Conservation (phyloP, 176 grass and related monocot species). For the Eleusine coracana region DNA sequence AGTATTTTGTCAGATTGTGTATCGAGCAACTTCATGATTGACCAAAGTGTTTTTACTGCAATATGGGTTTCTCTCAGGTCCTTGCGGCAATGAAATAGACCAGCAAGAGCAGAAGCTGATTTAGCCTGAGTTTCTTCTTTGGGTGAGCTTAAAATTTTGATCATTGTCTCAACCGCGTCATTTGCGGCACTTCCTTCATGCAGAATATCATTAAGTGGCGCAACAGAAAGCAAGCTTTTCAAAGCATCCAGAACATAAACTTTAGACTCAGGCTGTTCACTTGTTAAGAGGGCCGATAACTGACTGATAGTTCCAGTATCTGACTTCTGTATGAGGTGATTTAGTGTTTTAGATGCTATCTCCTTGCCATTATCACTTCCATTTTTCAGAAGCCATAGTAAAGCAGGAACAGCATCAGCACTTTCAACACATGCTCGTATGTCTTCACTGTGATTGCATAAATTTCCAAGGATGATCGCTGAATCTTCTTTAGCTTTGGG, state of each 20-base stretch:
- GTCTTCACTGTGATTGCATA: conserved; percentile 99
- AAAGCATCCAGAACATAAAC: conserved; percentile 96
- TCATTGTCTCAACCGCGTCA: conserved; percentile 97
- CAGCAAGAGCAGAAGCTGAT: conserved; percentile 92
- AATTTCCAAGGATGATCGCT: conserved; percentile 94
- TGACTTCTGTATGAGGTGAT: conserved; percentile 97
- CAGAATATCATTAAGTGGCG: conserved; percentile 91
- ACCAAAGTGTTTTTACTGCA: conserved; percentile 84
- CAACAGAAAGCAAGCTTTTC: conserved; percentile 96
- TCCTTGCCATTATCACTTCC: conserved; percentile 99
- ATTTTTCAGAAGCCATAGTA: conserved; percentile 99
- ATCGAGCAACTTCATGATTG: conserved; percentile 87
- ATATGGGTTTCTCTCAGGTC: conserved; percentile 92
- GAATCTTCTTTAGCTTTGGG: conserved; percentile 99
- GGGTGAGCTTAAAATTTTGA: conserved; percentile 82
- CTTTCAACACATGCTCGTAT: conserved; percentile 99
- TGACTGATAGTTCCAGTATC: conserved; percentile 99
- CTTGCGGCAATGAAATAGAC: conserved; percentile 87
- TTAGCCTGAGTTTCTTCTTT: conserved; percentile 98
- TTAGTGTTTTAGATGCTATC: conserved; percentile 98
- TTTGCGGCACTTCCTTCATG: conserved; percentile 98
- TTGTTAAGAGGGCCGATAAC: conserved; percentile 91
- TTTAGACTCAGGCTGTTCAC: conserved; percentile 97
- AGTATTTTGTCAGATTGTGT: conserved; percentile 77
- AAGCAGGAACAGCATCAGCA: conserved; percentile 98